Base-by-base conservation (phyloP, 768 basidiomycete species). In the Sarcodon sp. region DNA sequence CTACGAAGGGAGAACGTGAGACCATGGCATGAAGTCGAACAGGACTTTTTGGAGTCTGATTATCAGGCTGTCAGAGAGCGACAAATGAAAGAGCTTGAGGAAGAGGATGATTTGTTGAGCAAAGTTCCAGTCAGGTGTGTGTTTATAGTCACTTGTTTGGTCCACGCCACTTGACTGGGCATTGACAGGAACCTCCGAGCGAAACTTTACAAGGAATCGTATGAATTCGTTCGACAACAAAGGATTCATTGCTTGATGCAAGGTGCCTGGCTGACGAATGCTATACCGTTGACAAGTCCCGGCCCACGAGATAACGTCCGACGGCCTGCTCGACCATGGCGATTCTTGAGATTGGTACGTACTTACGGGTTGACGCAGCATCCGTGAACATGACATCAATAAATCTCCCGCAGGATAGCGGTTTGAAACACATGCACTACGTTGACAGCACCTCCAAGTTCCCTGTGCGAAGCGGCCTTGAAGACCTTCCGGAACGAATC, bases 211-310 rank as follows among this genome's bases (percentile, higher is more conserved):
- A 88, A 80, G 57, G 91, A 96, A 60, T 90, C 87, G 11, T 88
- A 78, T 54, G 87, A 90, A 58, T 93, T 92, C 57, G 86, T 96
- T 16, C 73, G 83, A 37, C 82, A 86, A 59, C 91, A 96, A 63
- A 74, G 91, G 47, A 83, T 92, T 57, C 83, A 87, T 53, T 93
- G 90, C 58, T 64, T 96, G 35, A 66, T 89, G 43, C 83, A 90
- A 59, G 91, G 91, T 33, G 85, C 88, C 16, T 96, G 91, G 91
- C 93, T 96, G 63, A 76, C 87, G 53, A 90, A 83, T 56, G 89
- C 80, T 1, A 65, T 84, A 35, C 79, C 80, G 0, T 35, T 64
- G 16, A 54, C 65, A 21, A 57, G 66, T 12, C 71, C 72, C 13
- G 60, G 59, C 8, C 57, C 67, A 11, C 72, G 77, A 43, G 77